Base-by-base conservation (phyloP, 768 basidiomycete genomes). In the Mycena vulgaris region DNA sequence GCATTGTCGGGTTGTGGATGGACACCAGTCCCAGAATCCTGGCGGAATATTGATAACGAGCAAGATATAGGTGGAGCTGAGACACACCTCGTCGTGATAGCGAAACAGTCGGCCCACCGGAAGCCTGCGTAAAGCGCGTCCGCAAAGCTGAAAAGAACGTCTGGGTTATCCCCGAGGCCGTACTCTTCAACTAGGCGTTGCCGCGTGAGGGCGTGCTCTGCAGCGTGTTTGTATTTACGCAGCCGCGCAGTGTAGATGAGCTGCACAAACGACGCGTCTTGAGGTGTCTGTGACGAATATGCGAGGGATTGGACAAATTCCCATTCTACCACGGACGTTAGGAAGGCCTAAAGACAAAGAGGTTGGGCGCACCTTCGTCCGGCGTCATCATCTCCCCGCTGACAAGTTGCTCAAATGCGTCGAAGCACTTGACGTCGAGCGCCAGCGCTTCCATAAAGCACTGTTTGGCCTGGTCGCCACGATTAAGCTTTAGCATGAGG, bases 351-450 rank as follows among this genome's bases (percentile, higher is more conserved):
- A 49, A 72, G 33, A 45, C 53, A 28, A 23, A 23, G 30, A 23
- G 30, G 13, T 16, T n/a, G 60, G n/a, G 65, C 80, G n/a, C 49
- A 95, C 97, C 97, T 89, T 99, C 98, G 67, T 95, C 92, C 1
- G 94, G 90, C 14, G 93, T 90, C 94, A 99, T 95, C 95, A 99
- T 97, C 78, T 97, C 95, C 2, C 95, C 94, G 23, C 90, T 92
- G 30, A 98, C 85, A 13, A 99, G 87, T 70, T 96, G 93, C 68
- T 94, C 92, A 77, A 98, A 98, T 2, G 96, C 92, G 72, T 99
- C 98, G 75, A 95, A 99, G 79, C 97, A 99, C 80, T 98, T 98
- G 37, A 98, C 95, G 74, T 99, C 98, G 25, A 98, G 86, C 2
- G 93, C 89, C 25, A 99, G 86, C 1, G 98, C 97, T 77, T 99